These are phyloP conservation scores for Cladophialophora chaetospira DNA, from an alignment of 2,329 filamentous ascomycete genomes.

Conservation along the genomic window DNA sequence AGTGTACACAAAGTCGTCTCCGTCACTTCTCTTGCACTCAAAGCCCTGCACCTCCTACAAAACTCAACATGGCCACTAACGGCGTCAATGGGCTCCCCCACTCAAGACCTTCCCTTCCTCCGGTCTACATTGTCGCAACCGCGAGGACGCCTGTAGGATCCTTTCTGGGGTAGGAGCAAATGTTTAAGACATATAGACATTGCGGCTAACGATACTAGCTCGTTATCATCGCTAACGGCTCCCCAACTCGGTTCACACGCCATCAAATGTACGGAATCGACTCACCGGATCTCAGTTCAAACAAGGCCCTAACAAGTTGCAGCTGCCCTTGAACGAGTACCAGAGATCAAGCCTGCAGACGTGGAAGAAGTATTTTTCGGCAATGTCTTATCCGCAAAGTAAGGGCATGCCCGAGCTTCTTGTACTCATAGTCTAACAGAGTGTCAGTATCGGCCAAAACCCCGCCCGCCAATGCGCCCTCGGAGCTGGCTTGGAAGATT, in stretches of 20 bases:
- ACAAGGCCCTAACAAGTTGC: slow-evolving; percentile 15
- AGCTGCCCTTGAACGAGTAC: slow-evolving; percentile 80
- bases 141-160: slow-evolving; percentile 89
- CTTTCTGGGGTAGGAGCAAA: slow-evolving; percentile 76
- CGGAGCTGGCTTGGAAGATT: slow-evolving; percentile 78
- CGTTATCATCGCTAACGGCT: slow-evolving; percentile 82
- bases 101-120: slow-evolving; percentile 60
- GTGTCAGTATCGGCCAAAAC: slow-evolving; percentile 81
- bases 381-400: slow-evolving; percentile 97
- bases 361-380: slow-evolving; percentile 98
- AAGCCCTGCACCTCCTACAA: too few species aligned
- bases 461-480: slow-evolving; percentile 93
- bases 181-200: background rate
- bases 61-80: slow-evolving; percentile 30
- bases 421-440: background rate
- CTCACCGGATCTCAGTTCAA: slow-evolving; percentile 7
- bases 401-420: slow-evolving; percentile 33
- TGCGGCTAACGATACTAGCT: slow-evolving; percentile 56
- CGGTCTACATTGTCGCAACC: slow-evolving; percentile 94
- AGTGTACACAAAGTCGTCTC: background rate
- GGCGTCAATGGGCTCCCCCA: slow-evolving; percentile 30
- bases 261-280: slow-evolving; percentile 74
- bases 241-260: slow-evolving; percentile 85
- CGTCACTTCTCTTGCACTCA: too few species aligned
- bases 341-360: slow-evolving; percentile 82